Percentiles rank a stretch among this genome's conserved stretches.
Conservation (phyloP, 2,329 filamentous ascomycete genomes). For the Ceratocystiopsis brevicomis region DNA sequence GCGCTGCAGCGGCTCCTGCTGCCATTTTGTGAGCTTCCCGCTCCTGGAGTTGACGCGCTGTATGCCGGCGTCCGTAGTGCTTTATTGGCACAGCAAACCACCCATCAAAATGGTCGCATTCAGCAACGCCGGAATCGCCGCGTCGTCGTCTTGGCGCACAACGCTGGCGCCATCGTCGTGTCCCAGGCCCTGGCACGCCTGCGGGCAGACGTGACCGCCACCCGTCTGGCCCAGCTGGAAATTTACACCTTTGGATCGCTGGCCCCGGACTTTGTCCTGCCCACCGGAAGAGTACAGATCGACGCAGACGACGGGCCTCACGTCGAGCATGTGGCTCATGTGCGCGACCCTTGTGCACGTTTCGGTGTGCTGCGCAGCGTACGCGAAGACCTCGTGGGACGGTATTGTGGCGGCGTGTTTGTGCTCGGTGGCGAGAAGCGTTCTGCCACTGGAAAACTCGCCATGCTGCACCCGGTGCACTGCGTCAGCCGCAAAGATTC, state of each 20-base stretch:
- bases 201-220: slow-evolving; percentile 18
- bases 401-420: slow-evolving; percentile 22
- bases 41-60: slow-evolving; percentile 13
- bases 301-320: slow-evolving; percentile 10
- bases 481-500: too few species aligned
- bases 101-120: too few species aligned
- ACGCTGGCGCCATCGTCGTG: slow-evolving; percentile 18
- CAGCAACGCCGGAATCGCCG: slow-evolving; percentile 7
- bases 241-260: slow-evolving; percentile 26
- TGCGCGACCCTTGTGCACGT: slow-evolving; percentile 19
- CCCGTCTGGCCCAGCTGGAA: slow-evolving; percentile 20
- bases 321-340: slow-evolving; percentile 19
- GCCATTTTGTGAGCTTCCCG: slow-evolving; percentile 10
- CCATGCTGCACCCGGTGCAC: too few species aligned
- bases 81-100: slow-evolving; percentile 11
- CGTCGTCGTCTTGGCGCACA: slow-evolving; percentile 22
- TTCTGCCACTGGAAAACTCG: too few species aligned
- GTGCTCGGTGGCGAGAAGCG: slow-evolving; percentile 11
- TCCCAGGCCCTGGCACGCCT: slow-evolving; percentile 20
- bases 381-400: slow-evolving; percentile 17
- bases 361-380: slow-evolving; percentile 20
- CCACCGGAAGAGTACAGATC: slow-evolving; percentile 10
- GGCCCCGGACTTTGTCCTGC: slow-evolving; percentile 19
- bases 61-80: slow-evolving; percentile 19
- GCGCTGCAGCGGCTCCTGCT: slow-evolving; percentile 16